phyloP scores from a whole-genome alignment of 2,329 filamentous ascomycete species.

The Dothideomycetes sp. region DNA sequence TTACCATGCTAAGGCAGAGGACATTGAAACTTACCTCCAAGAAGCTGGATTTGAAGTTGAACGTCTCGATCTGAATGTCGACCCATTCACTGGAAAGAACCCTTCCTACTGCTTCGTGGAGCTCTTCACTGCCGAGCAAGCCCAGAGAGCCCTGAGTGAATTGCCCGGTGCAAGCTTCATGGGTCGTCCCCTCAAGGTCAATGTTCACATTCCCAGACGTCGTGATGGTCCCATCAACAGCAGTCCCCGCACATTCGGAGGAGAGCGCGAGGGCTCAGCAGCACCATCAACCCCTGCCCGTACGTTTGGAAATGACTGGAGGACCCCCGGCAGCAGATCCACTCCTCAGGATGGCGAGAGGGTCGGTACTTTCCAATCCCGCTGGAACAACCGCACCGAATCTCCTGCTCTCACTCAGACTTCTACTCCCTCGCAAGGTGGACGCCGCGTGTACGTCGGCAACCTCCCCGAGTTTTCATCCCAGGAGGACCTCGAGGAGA shows the following conservation, averaged over 20 bases:
- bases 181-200: conserved; percentile 51
- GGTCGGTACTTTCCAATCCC: not conserved
- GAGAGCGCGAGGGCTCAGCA: conserved; percentile 1
- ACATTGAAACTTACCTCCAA: conserved; percentile 38
- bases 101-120: conserved; percentile 69
- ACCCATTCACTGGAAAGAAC: conserved; percentile 57
- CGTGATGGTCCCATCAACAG: conserved; percentile 1
- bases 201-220: conserved; percentile 20
- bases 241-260: conserved; percentile 2
- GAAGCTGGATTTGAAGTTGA: conserved; percentile 31
- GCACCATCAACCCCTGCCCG: not conserved
- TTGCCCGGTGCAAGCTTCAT: conserved; percentile 45
- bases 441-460: conserved; percentile 36
- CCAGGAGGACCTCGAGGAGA: conserved; percentile 29
- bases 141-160: conserved; percentile 45
- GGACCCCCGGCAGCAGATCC: not conserved
- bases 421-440: conserved; percentile 21
- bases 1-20: conserved; percentile 41
- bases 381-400: conserved; percentile 31
- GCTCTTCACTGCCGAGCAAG: conserved; percentile 45
- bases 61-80: conserved; percentile 55
- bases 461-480: conserved; percentile 33
- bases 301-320: conserved; percentile 1
- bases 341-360: conserved; percentile 4
- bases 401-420: conserved; percentile 22